These are phyloP conservation scores for Ceratocystis huliohia DNA, from an alignment of 2,329 filamentous ascomycete species.

Conservation along the genomic window DNA sequence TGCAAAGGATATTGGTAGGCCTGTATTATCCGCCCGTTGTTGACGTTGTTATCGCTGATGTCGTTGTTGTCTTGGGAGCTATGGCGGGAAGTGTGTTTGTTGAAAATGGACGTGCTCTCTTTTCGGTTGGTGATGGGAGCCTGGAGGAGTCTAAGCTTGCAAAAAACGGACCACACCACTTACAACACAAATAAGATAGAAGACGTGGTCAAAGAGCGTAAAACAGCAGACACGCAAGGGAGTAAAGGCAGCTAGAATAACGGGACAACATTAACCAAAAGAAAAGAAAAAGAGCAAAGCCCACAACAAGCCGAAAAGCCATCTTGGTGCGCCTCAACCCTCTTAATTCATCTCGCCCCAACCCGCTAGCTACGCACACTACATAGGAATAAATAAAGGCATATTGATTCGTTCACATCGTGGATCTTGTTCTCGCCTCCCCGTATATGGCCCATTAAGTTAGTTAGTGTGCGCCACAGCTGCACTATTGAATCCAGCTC, in stretches of 20 bases:
- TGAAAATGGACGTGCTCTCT: background rate
- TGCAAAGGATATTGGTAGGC: background rate
- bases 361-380: background rate
- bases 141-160: background rate
- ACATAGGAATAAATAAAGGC: no score
- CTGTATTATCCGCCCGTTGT: no score
- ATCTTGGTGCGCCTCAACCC: background rate
- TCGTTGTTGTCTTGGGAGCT: background rate
- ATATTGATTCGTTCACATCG: background rate
- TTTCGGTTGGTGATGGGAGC: background rate
- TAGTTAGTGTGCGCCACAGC: slow-evolving; percentile 7
- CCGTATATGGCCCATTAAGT: background rate
- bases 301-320: background rate
- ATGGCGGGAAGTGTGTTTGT: background rate
- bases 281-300: background rate
- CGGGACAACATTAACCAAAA: background rate
- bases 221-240: background rate
- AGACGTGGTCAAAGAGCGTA: background rate
- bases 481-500: slow-evolving; percentile 7
- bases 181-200: background rate
- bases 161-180: background rate
- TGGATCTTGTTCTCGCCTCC: background rate
- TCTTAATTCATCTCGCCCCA: background rate
- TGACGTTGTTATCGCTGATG: background rate
- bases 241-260: no score